Percentiles rank a stretch among this genome's conserved stretches.
These are phyloP conservation scores for Trichothecium sympodiale DNA, from an alignment of 2,329 filamentous ascomycete genomes.

Conservation along the genomic window DNA sequence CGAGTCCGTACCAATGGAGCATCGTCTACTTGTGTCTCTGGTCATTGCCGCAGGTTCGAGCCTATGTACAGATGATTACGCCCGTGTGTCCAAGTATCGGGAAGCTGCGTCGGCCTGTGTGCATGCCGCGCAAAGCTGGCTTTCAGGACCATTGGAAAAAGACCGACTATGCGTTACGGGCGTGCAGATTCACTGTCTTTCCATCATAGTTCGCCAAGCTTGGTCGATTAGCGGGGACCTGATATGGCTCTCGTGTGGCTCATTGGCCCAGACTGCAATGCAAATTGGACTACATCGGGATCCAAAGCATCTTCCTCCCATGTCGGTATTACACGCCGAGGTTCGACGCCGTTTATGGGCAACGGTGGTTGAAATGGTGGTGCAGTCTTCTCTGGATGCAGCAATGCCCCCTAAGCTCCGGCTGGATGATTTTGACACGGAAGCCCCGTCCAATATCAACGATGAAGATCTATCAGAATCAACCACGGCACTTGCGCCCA, in stretches of 20 bases:
- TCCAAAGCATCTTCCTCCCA: conserved; percentile 22
- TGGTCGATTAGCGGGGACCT: conserved; percentile 28
- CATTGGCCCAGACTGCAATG: conserved; percentile 29
- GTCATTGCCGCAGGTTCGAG: conserved; percentile 28
- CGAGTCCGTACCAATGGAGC: conserved; percentile 9
- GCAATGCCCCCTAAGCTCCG: conserved; percentile 27
- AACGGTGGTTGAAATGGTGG: conserved; percentile 27
- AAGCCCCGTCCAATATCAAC: conserved; percentile 23
- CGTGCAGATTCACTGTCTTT: conserved; percentile 27
- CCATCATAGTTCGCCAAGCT: conserved; percentile 26
- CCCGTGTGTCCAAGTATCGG: conserved; percentile 8
- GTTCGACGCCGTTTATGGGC: conserved; percentile 30
- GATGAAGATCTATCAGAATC: conserved; percentile 14
- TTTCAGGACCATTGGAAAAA: conserved; percentile 26
- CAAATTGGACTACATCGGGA: conserved; percentile 33
- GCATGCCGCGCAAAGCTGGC: conserved; percentile 28
- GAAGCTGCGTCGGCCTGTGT: conserved; percentile 24
- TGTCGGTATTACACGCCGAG: conserved; percentile 24
- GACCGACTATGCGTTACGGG: conserved; percentile 17
- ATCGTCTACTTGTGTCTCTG: conserved; percentile 25
- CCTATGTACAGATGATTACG: conserved; percentile 14
- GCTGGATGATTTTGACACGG: conserved; percentile 27
- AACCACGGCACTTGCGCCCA: conserved; percentile 5
- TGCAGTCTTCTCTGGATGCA: conserved; percentile 26
- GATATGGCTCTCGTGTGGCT: conserved; percentile 28